phyloP scores from a whole-genome alignment of 306 rosid genomes.

The Gleditsia sinensis region DNA sequence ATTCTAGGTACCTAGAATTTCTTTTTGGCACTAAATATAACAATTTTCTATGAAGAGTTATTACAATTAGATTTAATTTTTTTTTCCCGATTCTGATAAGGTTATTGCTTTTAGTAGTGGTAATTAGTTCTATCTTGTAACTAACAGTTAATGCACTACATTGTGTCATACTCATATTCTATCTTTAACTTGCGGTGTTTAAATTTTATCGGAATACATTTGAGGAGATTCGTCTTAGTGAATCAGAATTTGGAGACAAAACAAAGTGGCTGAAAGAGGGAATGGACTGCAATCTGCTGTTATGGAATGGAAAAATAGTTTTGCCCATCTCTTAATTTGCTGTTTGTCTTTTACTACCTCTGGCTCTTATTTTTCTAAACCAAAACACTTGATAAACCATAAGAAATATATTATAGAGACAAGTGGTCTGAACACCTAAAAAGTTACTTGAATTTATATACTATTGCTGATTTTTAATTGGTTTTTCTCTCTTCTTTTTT shows the following conservation, averaged over 20 bases:
- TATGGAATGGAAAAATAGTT: conserved; percentile 93
- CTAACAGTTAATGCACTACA: conserved; percentile 21
- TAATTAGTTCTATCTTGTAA: not conserved
- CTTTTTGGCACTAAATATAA: conserved; percentile 7
- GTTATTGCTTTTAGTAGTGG: conserved; percentile 24
- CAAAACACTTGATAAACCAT: not conserved
- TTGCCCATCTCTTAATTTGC: too few species aligned
- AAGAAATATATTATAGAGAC: conserved; percentile 8
- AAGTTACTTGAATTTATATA: not conserved
- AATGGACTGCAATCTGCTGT: conserved; percentile 86
- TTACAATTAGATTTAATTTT: conserved; percentile 7
- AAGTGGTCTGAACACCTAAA: conserved; percentile 17
- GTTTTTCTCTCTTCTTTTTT: too few species aligned
- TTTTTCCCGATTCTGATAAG: conserved; percentile 30
- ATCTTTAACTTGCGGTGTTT: conserved; percentile 18
- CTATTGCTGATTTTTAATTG: too few species aligned
- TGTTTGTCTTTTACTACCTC: conserved; percentile 24
- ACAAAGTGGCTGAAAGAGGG: conserved; percentile 95
- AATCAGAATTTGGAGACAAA: conserved; percentile 67
- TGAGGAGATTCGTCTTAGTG: conserved; percentile 82
- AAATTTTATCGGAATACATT: conserved; percentile 59
- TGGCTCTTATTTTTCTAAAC: not conserved
- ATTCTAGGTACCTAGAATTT: conserved; percentile 23
- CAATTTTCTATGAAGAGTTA: conserved; percentile 25
- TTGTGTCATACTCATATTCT: conserved; percentile 9